Percentiles rank a stretch among this genome's conserved stretches.
Evolutionary conservation across 495 filamentous ascomycete genomes (phyloP).

Genomic region (Annulohypoxylon moriforme): DNA sequence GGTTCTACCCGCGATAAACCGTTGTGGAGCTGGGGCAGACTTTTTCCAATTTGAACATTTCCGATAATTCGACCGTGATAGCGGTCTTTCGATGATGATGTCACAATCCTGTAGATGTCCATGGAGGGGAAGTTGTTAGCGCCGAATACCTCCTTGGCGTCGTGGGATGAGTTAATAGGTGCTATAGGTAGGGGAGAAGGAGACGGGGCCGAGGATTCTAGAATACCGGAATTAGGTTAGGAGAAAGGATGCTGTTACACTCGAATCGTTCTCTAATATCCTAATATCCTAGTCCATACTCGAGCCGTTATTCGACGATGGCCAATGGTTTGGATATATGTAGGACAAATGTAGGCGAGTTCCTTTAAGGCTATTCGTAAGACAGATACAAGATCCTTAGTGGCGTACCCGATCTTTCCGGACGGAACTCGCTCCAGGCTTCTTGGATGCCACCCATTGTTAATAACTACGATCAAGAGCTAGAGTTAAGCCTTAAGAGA

Average conservation of each 20-base stretch:
- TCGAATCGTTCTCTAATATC: neutral
- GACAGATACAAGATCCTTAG: conserved; percentile 9
- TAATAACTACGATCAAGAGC: neutral
- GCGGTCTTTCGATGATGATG: conserved; percentile 43
- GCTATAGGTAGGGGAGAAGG: conserved; percentile 14
- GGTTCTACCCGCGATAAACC: conserved; percentile 41
- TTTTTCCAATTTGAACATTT: conserved; percentile 14
- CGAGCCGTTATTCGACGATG: conserved; percentile 7
- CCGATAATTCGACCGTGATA: conserved; percentile 33
- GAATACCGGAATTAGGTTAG: conserved; percentile 7
- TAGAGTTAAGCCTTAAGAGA: neutral
- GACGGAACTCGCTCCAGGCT: neutral
- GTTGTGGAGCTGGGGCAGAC: conserved; percentile 33
- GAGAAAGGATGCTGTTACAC: conserved; percentile 13
- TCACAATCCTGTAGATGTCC: conserved; percentile 26
- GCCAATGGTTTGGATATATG: conserved; percentile 14
- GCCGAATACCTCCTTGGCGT: conserved; percentile 31
- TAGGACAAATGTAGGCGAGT: conserved; percentile 5
- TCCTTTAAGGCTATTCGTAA: conserved; percentile 20
- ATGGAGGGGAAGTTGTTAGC: conserved; percentile 34
- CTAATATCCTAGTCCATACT: conserved; percentile 9
- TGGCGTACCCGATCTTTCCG: conserved; percentile 16
- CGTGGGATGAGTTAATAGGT: conserved; percentile 22
- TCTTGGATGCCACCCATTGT: neutral
- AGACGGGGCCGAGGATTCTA: conserved; percentile 10